Percentiles rank a stretch among this genome's conserved stretches.
phyloP scores from a whole-genome alignment of 805 yeast species.

The Ogataea trehalophila region DNA sequence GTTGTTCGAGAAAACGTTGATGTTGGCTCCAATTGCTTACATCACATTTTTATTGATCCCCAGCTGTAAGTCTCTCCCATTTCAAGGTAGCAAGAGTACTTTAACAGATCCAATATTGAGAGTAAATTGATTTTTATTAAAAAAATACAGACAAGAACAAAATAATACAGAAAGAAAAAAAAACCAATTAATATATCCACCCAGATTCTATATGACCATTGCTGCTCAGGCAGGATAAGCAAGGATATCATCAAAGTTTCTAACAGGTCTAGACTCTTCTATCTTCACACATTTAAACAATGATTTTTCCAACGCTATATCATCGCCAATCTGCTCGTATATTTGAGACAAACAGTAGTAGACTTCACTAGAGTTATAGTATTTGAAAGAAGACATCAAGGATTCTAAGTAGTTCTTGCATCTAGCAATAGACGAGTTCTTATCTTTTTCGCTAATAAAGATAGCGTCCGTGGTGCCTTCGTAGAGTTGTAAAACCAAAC shows the following conservation, averaged over 20 bases:
- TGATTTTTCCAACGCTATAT: slow-evolving; percentile 39
- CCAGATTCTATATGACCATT: not conserved
- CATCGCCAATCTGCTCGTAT: slow-evolving; percentile 56
- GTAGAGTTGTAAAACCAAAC: slow-evolving; percentile 37
- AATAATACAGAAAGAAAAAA: not conserved
- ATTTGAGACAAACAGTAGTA: slow-evolving; percentile 66
- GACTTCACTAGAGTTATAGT: slow-evolving; percentile 46
- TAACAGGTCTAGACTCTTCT: slow-evolving; percentile 57
- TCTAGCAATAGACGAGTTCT: slow-evolving; percentile 56
- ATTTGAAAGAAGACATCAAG: slow-evolving; percentile 36
- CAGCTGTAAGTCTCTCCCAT: no score
- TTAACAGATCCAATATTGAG: no score
- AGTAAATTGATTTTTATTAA: not conserved
- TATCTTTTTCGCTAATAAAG: slow-evolving; percentile 53
- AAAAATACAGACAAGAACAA: not conserved
- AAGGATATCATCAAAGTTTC: slow-evolving; percentile 22
- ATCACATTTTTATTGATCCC: no score
- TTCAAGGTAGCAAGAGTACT: no score
- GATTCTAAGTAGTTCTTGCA: slow-evolving; percentile 42
- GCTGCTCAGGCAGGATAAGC: slow-evolving; percentile 2
- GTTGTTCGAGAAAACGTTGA: no score
- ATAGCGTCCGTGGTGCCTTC: slow-evolving; percentile 19
- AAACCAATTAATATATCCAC: not conserved
- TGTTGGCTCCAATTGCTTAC: no score
- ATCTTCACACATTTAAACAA: slow-evolving; percentile 62